Evolutionary conservation across 1,284 basidiomycete species (phyloP), one percentile per base, ranked within the genome.

Genomic region (Boletus semigastroideus): DNA sequence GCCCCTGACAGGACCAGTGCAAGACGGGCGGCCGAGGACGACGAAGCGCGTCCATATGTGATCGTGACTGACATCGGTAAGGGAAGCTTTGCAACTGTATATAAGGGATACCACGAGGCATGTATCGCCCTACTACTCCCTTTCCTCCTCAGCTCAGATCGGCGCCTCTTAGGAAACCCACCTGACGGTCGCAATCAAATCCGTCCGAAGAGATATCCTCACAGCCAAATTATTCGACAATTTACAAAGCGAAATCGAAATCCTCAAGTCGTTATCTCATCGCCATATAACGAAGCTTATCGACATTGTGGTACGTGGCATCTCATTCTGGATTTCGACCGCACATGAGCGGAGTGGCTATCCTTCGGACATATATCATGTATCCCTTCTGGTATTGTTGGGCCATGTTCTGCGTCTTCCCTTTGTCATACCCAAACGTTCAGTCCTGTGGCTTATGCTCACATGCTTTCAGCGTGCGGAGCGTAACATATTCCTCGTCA

Each of bases 61-160:
- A 82, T 91, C 54, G 81, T 82, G 8, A 75, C 74, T 51, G 82
- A 88, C 61, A 82, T 92, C 48, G 89, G 89, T 30, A 90, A 89
- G 68, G 96, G 96, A 33, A 94, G 91, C 67, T 99, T 99, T 72
- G 96, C 95, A 28, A 96, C 90, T 1, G 96, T 99, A 36, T 96
- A 94, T 73, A 90, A 90, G 59, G 97, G 94, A 20, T 92, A 93
- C 71, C 86, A 94, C 66, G 84, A 87, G 70, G 94, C 92, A 62
- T 58, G 86, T 76, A 30, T 37, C 22, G 12, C 27, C 4, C 31
- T 20, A 6, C 27, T 36, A 8, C 43, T 27, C n/a, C 19, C 2
- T 43, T 36, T 30, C 37, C 28, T 31, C 34, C 13, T 31, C 13
- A 6, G 17, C 20, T 54, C 46, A 52, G 10, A 53, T 55, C 54